These are phyloP conservation scores for Chlorociboria aeruginascens DNA, from an alignment of 495 filamentous ascomycete species.

Conservation along the genomic window DNA sequence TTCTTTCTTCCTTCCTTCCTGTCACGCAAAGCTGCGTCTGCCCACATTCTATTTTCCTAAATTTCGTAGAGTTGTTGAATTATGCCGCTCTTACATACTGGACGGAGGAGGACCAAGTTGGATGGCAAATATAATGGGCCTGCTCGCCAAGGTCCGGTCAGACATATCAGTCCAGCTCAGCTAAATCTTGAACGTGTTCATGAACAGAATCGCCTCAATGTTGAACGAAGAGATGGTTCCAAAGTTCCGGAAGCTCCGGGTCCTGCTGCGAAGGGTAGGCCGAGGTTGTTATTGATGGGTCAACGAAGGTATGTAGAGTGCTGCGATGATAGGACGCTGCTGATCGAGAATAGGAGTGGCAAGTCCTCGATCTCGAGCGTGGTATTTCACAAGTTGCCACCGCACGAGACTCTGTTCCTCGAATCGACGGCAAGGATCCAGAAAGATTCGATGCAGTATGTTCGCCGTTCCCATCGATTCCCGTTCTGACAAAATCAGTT, in stretches of 20 bases:
- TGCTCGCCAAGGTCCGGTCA: slow-evolving; percentile 20
- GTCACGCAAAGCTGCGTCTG: slow-evolving; percentile 11
- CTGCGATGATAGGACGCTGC: background rate
- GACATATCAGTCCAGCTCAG: slow-evolving; percentile 31
- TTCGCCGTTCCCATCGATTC: slow-evolving; percentile 1
- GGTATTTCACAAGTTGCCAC: slow-evolving; percentile 94
- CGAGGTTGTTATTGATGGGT: slow-evolving; percentile 86
- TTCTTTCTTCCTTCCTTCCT: background rate
- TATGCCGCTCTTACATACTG: slow-evolving; percentile 17
- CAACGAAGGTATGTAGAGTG: slow-evolving; percentile 59
- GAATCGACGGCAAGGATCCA: slow-evolving; percentile 89
- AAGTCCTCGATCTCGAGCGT: slow-evolving; percentile 97
- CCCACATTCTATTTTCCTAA: background rate
- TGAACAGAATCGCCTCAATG: slow-evolving; percentile 39
- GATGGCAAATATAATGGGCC: slow-evolving; percentile 19
- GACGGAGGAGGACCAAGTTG: slow-evolving; percentile 12
- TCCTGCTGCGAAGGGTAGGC: slow-evolving; percentile 47
- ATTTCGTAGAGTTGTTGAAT: background rate
- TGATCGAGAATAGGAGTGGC: slow-evolving; percentile 57
- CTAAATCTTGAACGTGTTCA: slow-evolving; percentile 43
- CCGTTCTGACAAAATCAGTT: slow-evolving; percentile 39
- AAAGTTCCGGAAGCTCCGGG: slow-evolving; percentile 29
- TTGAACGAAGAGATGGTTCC: slow-evolving; percentile 25
- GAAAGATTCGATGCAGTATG: slow-evolving; percentile 80
- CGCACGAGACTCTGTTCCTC: slow-evolving; percentile 86